Evolutionary conservation across 257 asterid genomes (phyloP), one percentile per base, ranked within the genome.

Genomic region (Penstemon newberryi): DNA sequence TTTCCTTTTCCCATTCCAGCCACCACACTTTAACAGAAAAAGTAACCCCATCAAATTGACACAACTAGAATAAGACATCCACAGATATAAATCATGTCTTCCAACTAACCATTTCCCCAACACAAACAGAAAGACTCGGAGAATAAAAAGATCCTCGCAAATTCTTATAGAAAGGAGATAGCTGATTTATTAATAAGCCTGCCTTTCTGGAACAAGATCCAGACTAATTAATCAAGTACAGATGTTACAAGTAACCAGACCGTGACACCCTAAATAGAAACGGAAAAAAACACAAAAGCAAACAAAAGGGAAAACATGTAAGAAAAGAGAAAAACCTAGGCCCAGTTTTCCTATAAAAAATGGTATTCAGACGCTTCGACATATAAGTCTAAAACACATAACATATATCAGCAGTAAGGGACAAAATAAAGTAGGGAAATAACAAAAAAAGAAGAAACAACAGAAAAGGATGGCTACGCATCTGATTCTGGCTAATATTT

Each of bases 21-120:
- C 72, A 75, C 65, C 39, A 63, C 67, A 66, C 77, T 81, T 78
- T 81, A 62, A 49, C 68, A 75, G 70, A 80, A 79, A 80, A 52
- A 64, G 37, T 65, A 74, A 69, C 40, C 70, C 52, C 74, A 79
- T 82, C 85, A 83, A 78, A 79, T 68, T 69, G 82, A 83, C 80
- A 72, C 85, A 76, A 70, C 70, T 60, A 73, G 63, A 57, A 71
- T 39, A 54, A 65, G 65, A 72, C 75, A 52, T 52, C 67, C 7
- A 75, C 46, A 65, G 44, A 43, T 38, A 15, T 6, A 39, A 46
- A 65, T 40, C 53, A 42, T 39, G 18, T 43, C 15, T n/a, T 25
- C 42, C 44, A 49, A 25, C 33, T 8, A 18, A 47, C 4, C 9
- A 5, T 5, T 37, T 58, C 46, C 46, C 33, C 40, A 10, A 43